Conservation (phyloP, 495 filamentous ascomycete species). For the Staphylotrichum tortipilum region DNA sequence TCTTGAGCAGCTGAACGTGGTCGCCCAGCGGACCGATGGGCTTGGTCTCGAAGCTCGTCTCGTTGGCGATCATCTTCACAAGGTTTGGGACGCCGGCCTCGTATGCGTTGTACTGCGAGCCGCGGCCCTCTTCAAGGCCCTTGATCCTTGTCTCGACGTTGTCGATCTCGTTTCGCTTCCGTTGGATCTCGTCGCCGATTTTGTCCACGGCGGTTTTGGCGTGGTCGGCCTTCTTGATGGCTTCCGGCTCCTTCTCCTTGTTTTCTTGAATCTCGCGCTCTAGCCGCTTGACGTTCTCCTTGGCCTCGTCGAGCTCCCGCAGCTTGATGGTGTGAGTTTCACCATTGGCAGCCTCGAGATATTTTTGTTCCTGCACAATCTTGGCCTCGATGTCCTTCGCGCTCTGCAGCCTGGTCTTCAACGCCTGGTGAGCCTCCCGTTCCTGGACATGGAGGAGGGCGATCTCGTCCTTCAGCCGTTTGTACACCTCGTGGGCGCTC, state of each 20-base stretch:
- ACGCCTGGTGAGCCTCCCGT: constrained; percentile 34
- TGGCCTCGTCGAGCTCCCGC: constrained; percentile 41
- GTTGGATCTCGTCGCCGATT: constrained; percentile 28
- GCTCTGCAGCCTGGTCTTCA: constrained; percentile 28
- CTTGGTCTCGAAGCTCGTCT: constrained; percentile 54
- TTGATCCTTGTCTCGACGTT: constrained; percentile 33
- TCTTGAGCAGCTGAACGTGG: constrained; percentile 64
- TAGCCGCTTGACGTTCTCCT: constrained; percentile 38
- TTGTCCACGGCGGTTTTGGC: constrained; percentile 35
- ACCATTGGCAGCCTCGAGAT: constrained; percentile 48
- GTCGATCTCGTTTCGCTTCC: constrained; percentile 43
- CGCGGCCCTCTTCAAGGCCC: constrained; percentile 23
- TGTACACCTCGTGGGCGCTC: constrained; percentile 29
- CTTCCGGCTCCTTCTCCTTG: constrained; percentile 22
- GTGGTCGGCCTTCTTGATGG: constrained; percentile 26
- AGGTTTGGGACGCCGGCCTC: constrained; percentile 53
- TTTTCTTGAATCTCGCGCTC: constrained; percentile 30
- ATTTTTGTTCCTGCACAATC: constrained; percentile 35
- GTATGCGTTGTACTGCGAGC: constrained; percentile 42
- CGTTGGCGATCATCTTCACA: constrained; percentile 55
- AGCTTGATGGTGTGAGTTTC: constrained; percentile 32
- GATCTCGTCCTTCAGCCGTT: constrained; percentile 23
- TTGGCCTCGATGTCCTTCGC: constrained; percentile 29
- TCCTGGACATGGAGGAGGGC: constrained; percentile 35
- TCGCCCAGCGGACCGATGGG: constrained; percentile 81